A percentile compares a stretch with the other conserved stretches of the same genome.
Evolutionary conservation across 1,284 basidiomycete species (phyloP).

Genomic region (Microbotryum intermedium): DNA sequence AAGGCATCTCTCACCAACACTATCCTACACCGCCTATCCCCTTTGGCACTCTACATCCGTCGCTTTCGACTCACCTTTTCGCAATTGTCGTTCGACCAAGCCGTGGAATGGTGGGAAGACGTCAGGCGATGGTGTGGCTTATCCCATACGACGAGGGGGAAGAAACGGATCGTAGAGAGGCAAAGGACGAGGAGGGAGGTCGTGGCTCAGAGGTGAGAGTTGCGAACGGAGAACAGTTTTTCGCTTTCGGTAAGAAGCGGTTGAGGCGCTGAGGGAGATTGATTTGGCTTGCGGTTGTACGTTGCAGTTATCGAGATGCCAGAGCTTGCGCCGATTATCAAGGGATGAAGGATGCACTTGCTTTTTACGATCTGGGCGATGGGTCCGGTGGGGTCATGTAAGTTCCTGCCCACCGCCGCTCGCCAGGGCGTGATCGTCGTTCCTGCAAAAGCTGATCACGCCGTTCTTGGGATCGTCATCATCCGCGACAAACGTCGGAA

Average conservation of each 20-base stretch:
- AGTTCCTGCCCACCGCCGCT: no score
- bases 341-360: not conserved
- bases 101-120: conserved; percentile 4
- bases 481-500: no score
- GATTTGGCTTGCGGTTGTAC: not conserved
- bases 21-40: conserved; percentile 26
- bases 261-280: not conserved
- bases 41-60: conserved; percentile 24
- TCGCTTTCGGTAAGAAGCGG: not conserved
- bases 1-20: conserved; percentile 1
- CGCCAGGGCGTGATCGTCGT: no score
- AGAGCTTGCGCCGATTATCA: conserved; percentile 6
- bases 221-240: no score
- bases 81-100: conserved; percentile 8
- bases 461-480: no score
- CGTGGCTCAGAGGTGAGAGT: no score
- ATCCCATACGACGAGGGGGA: not conserved
- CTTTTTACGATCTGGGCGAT: conserved; percentile 1
- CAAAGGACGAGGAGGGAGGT: not conserved
- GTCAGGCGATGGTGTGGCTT: conserved; percentile 2
- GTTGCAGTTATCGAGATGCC: conserved; percentile 2
- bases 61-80: conserved; percentile 12
- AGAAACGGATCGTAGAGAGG: not conserved
- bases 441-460: no score
- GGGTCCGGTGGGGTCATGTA: not conserved